Evolutionary conservation across 345 rosid species (phyloP), one percentile per base, ranked within the genome.

Genomic region (Arabidopsis suecica): DNA sequence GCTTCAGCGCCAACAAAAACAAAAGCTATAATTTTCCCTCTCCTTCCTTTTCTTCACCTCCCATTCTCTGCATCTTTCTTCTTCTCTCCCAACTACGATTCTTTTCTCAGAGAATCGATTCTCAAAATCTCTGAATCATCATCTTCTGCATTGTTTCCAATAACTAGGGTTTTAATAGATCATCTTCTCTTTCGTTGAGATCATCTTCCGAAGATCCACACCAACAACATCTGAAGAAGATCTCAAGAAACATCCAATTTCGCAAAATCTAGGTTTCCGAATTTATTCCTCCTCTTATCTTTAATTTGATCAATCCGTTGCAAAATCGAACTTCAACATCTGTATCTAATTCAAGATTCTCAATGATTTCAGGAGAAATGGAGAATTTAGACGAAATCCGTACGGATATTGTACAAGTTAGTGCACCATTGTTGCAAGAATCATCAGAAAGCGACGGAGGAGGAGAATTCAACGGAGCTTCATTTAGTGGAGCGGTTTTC

Each of bases 401-500:
- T 66, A 87, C 68, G 79, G 69, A 56, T 37, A 77, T 82, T 81
- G 4, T 49, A 13, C 85, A 84, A 65, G 84, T 82, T 66, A 87
- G 77, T 13, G 83, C 83, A 71, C 96, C 89, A 1, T 80, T 91
- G 71, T 69, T 91, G 83, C 85, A 85, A 23, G 81, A 76, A 60
- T 81, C 48, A 42, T 42, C 68, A 59, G 70, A 58, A 9, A 78
- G 72, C 10, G 50, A 61, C 23, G 11, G 86, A 81, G 7, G 88
- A 78, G 33, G 89, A 78, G 33, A 91, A 76, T 86, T 87, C 70
- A 80, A 92, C 65, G 96, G 99, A 74, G 97, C 97, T 82, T 90
- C 98, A 12, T 92, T 90, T 60, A 80, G 76, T 11, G 99, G 98
- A 59, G 96, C 96, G 0, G 99, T 95, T 63, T 87, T 92, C 73